These are phyloP conservation scores for Nothomitra cinnamomea DNA, from an alignment of 2,329 filamentous ascomycete genomes.

Conservation along the genomic window DNA sequence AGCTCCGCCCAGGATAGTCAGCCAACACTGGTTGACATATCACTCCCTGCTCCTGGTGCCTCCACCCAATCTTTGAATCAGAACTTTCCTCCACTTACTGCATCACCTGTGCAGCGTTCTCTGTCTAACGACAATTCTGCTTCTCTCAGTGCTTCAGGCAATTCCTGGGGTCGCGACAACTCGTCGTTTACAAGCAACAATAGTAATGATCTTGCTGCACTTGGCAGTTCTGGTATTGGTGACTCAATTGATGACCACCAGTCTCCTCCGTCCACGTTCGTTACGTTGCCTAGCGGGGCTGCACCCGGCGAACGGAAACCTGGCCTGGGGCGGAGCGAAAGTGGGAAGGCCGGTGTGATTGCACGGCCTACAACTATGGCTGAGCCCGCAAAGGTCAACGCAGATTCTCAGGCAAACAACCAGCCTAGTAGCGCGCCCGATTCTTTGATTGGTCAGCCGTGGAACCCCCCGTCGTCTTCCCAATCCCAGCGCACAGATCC, in stretches of 20 bases:
- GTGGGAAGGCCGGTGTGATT: slow-evolving; percentile 3
- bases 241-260: slow-evolving; percentile 2
- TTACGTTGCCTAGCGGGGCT: background rate
- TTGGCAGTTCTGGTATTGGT: slow-evolving; percentile 1
- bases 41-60: background rate
- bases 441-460: background rate
- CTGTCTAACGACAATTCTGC: background rate
- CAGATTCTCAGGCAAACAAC: slow-evolving; percentile 2
- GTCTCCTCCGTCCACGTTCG: background rate
- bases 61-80: slow-evolving; percentile 1
- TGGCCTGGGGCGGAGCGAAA: background rate
- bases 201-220: slow-evolving; percentile 2
- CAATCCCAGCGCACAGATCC: slow-evolving; percentile 2
- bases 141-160: background rate
- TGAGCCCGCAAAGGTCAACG: background rate
- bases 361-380: background rate
- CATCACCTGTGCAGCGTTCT: background rate
- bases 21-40: slow-evolving; percentile 1
- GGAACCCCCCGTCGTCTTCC: background rate
- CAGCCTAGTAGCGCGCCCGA: background rate
- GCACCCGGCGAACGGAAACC: slow-evolving; percentile 2
- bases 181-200: slow-evolving; percentile 2
- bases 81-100: background rate
- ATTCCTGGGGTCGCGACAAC: slow-evolving; percentile 1
- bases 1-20: background rate